Base-by-base conservation (phyloP, 495 filamentous ascomycete species). In the Extremus antarcticus region DNA sequence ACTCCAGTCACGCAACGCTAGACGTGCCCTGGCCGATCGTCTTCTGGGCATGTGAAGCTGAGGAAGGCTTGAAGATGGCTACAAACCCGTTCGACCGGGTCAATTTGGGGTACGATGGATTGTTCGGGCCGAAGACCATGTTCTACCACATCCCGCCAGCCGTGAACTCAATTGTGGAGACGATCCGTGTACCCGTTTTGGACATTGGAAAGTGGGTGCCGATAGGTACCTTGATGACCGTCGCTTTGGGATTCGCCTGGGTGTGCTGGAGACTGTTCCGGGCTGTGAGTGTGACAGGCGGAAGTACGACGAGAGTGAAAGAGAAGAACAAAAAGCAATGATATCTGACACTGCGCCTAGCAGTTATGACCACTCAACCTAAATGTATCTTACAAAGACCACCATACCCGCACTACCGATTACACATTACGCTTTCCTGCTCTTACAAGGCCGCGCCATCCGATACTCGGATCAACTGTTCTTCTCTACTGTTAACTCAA, bases 31-130 rank as follows among this genome's bases (percentile, higher is more conserved):
- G 76, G 76, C 94, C 90, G 2, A 78, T 82, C 1, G 78, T 96
- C 1, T 97, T 98, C 74, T 97, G 91, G 91, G 92, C 90, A 1
- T 98, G 92, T 65, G 74, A 76, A 1, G 78, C 80, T 21, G 81
- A 87, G 39, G 85, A 87, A 43, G 24, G 53, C 7, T 78, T 76
- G 0, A 82, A 86, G 68, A 86, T 94, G 74, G 68, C 76, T 0
- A 79, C 73, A 3, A 95, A 83, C 63, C 92, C 92, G 1, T 98
- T 98, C 66, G 92, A 96, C 67, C 74, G 86, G 17, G 74, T 74
- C 23, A 81, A 87, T 66, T 68, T 98, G 20, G 92, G 91, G 17
- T 97, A 90, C 71, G 92, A 97, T 52, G 83, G 78, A 0, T 66
- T 94, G 22, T 96, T 98, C 66, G 83, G 80, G 2, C 78, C 82